Base-by-base conservation (phyloP, 768 basidiomycete species). In the Gloeopeniophorella convolvens region DNA sequence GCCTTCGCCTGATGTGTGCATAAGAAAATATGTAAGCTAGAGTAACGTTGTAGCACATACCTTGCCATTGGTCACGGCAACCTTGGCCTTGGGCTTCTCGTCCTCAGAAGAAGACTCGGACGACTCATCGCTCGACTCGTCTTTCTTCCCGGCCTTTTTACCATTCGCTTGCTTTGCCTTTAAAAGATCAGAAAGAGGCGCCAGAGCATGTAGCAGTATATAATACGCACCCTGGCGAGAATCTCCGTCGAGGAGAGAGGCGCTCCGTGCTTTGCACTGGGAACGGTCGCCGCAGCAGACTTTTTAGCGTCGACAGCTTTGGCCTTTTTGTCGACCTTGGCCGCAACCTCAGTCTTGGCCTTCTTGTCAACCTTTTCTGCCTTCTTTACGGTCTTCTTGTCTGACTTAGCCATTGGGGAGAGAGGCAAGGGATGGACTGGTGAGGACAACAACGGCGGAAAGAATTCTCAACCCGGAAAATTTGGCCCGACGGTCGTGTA, bases 221-320 rank as follows among this genome's bases (percentile, higher is more conserved):
- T 24, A 32, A 43, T 24, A 51, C 34, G 21, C 43, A 57, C 72
- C 58, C 72, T 77, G 12, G 68, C 70, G 0, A 73, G 60, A 20
- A 72, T 72, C 42, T 72, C 70, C 54, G 69, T 75, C 12, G 72
- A 66, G 4, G 72, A 70, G 13, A 59, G 56, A n/a, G 66, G 66
- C 8, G 59, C 51, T 43, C 53, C 40, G 28, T 61, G 63, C 51
- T 63, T 63, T 35, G 57, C 49, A 16, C 52, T 54, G 20, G 52
- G 46, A 13, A 54, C 33, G 13, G 49, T 11, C 10, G 49, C 39
- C 11, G 50, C 50, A 21, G 54, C 40, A 20, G 49, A 24, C 35
- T 66, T 55, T 34, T 60, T 58, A 6, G 57, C 56, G n/a, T 59
- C 50, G 59, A 69, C 69, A 57, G 71, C 69, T 40, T 63, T 68